These are phyloP conservation scores for Oryza brachyantha DNA, from an alignment of 176 grass and related monocot species.

Conservation along the genomic window DNA sequence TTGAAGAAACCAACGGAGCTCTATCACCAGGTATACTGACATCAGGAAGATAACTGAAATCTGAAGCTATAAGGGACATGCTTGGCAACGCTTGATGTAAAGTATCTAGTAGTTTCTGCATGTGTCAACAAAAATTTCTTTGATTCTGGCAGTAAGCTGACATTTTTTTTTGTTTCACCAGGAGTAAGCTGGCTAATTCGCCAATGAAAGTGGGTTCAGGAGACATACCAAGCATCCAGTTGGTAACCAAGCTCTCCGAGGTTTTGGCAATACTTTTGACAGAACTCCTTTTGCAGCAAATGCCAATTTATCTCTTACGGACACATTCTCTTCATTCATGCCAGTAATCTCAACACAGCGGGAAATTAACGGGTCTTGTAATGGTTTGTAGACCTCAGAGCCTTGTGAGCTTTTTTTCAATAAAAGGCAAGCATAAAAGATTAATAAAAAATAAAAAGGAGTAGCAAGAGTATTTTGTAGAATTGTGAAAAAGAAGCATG, in stretches of 20 bases:
- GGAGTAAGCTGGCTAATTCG: not conserved
- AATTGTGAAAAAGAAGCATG: no score
- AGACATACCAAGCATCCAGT: slow-evolving; percentile 87
- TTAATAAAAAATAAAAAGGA: slow-evolving; percentile 13
- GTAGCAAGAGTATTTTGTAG: slow-evolving; percentile 16
- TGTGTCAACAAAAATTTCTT: not conserved
- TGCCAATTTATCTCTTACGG: slow-evolving; percentile 42
- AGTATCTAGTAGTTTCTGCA: slow-evolving; percentile 83
- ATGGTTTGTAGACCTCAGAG: slow-evolving; percentile 80
- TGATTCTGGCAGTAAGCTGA: not conserved
- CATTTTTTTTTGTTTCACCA: no score
- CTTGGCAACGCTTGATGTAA: slow-evolving; percentile 84
- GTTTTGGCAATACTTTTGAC: slow-evolving; percentile 80
- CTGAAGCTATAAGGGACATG: slow-evolving; percentile 93
- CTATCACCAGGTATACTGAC: slow-evolving; percentile 86
- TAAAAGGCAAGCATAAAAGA: slow-evolving; percentile 35
- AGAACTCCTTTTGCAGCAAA: slow-evolving; percentile 60
- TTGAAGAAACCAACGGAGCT: slow-evolving; percentile 90
- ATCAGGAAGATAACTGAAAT: slow-evolving; percentile 98
- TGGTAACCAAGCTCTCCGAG: slow-evolving; percentile 89
- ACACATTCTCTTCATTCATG: slow-evolving; percentile 55
- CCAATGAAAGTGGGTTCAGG: not conserved
- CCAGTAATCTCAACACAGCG: slow-evolving; percentile 63
- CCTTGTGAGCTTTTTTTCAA: slow-evolving; percentile 74
- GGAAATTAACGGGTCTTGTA: slow-evolving; percentile 86